phyloP scores from a whole-genome alignment of 345 rosid genomes.

The Limnanthes douglasii region DNA sequence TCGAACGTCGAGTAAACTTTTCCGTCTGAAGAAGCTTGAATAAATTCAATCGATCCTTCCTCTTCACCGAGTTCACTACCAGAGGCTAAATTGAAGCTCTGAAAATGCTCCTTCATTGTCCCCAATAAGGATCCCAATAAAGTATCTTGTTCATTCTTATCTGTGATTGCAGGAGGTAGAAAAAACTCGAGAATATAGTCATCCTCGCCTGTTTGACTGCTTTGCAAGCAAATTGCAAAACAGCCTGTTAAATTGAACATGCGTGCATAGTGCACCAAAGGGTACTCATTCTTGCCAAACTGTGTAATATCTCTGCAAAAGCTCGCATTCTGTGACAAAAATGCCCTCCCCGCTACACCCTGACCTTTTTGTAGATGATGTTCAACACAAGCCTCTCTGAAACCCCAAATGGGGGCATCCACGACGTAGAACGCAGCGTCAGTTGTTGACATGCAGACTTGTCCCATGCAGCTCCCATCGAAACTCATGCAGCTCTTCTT shows the following conservation, averaged over 20 bases:
- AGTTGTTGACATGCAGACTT: conserved; percentile 85
- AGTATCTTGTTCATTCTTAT: conserved; percentile 27
- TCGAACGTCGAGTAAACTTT: conserved; percentile 32
- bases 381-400: conserved; percentile 77
- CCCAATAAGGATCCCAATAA: conserved; percentile 50
- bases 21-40: conserved; percentile 33
- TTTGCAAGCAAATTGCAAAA: conserved; percentile 75
- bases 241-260: conserved; percentile 61
- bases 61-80: conserved; percentile 51
- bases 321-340: conserved; percentile 58
- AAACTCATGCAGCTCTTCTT: conserved; percentile 79
- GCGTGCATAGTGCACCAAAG: conserved; percentile 83
- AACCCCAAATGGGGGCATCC: conserved; percentile 85
- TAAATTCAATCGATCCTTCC: conserved; percentile 42
- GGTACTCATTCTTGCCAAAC: conserved; percentile 76
- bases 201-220: conserved; percentile 69
- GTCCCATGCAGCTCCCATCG: conserved; percentile 83
- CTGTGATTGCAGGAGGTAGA: conserved; percentile 38
- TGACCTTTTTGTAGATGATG: conserved; percentile 94
- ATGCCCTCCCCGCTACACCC: conserved; percentile 90
- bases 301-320: conserved; percentile 60
- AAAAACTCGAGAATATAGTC: conserved; percentile 79
- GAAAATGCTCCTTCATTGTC: conserved; percentile 73
- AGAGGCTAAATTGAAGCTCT: conserved; percentile 70
- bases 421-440: conserved; percentile 76